Base-by-base conservation (phyloP, 495 filamentous ascomycete genomes). In the Margaritispora aquatica region DNA sequence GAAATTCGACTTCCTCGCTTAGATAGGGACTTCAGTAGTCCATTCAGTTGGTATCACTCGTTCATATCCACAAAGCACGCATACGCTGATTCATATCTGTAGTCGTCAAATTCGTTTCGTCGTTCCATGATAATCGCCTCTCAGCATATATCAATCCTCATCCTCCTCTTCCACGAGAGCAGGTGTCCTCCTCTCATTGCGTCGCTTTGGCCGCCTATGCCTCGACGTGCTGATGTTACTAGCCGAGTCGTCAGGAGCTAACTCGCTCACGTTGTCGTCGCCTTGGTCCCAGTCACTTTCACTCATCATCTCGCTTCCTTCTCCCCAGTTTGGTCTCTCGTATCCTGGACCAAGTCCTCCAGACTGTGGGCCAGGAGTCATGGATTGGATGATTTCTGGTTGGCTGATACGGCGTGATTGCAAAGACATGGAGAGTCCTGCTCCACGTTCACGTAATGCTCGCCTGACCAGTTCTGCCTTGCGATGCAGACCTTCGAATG, bases 401-500 rank as follows among this genome's bases (percentile, higher is more conserved):
- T 61, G 54, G 49, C 36, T 48, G 9, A 73, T 82, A 19, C 88
- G 79, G 15, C 90, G 82, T 52, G 82, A 80, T 70, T 94, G 91
- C 62, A 85, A 81, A 36, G 85, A 87, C 73, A 93, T 83, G 3
- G 87, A 81, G 5, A 97, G 75, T 1, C 89, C 92, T 13, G 89
- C 88, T 22, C 84, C 82, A 20, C 92, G 86, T 64, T 92, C 85
- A 4, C 91, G 85, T 1, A 97, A 80, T 1, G 86, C 81, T 15
- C 81, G 83, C 0, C 95, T 88, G 19, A 98, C 89, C 0, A 76
- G 69, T 66, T 97, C 90, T 17, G 95, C 92, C 66, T 85, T 88
- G 64, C 79, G 77, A 66, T 98, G 95, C 27, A 98, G 82, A 47
- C 84, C 88, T 74, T 97, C 95, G 62, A 98, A 96, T 2, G 94